Evolutionary conservation across 768 basidiomycete species (phyloP), one percentile per base, ranked within the genome.

Genomic region (Suillus subaureus): DNA sequence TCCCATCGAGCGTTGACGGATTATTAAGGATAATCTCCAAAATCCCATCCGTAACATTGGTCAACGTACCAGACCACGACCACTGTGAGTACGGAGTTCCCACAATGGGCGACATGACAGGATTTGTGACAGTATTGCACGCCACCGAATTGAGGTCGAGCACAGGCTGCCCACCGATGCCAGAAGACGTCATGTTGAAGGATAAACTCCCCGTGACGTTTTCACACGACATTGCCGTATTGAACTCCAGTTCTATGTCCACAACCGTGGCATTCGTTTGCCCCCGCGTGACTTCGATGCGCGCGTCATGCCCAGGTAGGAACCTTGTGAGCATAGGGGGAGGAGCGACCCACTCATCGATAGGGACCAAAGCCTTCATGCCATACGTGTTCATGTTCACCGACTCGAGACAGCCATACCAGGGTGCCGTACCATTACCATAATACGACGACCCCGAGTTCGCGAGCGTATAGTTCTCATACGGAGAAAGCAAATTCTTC

Each of bases 271-370:
- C 85, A 33, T 86, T 87, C 63, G 85, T 78, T 31, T 83, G 74
- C 1, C 71, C 73, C 11, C 70, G 9, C 1, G 45, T 62, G 23
- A 82, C 83, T 21, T 76, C 74, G 45, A 94, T 79, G 51, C 96
- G 90, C 51, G 87, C 83, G 71, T 97, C 96, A 75, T 97, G 96
- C 1, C 96, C 95, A 0, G 96, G 96, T 3, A 77, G 73, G 77
- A 97, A 97, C 62, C 85, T 86, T 21, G 93, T 93, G 64, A 97
- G 75, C 63, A 87, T 85, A 18, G 95, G 92, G 6, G 81, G 85
- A 61, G 91, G 88, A 7, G 86, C 69, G 7, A 87, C 79, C 93
- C 94, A 97, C 68, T 90, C 81, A 0, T 65, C 70, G 0, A 66
- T 47, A 0, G 92, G 92, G 9, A 97, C 93, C 23, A 95, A 81